Evolutionary conservation across 106 monocot genomes (phyloP), one percentile per base, ranked within the genome.

Genomic region (Dendrobium nobile): DNA sequence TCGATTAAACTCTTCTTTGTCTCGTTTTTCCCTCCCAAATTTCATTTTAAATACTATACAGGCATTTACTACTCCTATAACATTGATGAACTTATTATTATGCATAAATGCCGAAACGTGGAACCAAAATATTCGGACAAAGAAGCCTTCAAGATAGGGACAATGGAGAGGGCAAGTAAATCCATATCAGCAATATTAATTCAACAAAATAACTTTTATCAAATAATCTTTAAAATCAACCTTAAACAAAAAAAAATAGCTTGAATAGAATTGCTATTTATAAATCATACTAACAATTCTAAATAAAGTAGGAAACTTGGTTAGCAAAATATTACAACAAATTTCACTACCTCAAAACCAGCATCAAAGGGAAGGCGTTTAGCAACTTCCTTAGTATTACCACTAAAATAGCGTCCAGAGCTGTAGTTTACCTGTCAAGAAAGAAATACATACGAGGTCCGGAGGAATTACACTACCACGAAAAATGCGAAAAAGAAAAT

Each of bases 341-440:
- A 82, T 17, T 54, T 79, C 67, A 22, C 17, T 28, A 75, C 98
- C 98, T 99, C 98, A 85, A 99, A 99, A 78, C 98, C 98, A 80
- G 92, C 89, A 93, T 99, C 98, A 87, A 93, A 91, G 73, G 95
- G 98, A 88, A 91, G 91, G 43, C 77, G 88, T 27, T 79, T 10
- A 80, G 72, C 55, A 84, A 51, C 75, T 78, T 91, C 93, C 64
- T 84, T 85, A 27, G 77, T 68, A 77, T 78, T 82, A 20, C 88
- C 86, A 77, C 87, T 82, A 68, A 98, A 94, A 83, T 99, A 99
- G 82, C 90, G 90, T 8, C 98, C 98, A 78, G 98, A 95, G 78
- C 98, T 99, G 75, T 93, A 99, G 77, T 99, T 99, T 67, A 95
- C 95, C 98, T 99, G 79, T 7, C 54, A 85, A n/a, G n/a, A 59